A percentile compares a stretch with the other conserved stretches of the same genome.
Evolutionary conservation across 768 basidiomycete species (phyloP).

Genomic region (Lentinula lateritia): DNA sequence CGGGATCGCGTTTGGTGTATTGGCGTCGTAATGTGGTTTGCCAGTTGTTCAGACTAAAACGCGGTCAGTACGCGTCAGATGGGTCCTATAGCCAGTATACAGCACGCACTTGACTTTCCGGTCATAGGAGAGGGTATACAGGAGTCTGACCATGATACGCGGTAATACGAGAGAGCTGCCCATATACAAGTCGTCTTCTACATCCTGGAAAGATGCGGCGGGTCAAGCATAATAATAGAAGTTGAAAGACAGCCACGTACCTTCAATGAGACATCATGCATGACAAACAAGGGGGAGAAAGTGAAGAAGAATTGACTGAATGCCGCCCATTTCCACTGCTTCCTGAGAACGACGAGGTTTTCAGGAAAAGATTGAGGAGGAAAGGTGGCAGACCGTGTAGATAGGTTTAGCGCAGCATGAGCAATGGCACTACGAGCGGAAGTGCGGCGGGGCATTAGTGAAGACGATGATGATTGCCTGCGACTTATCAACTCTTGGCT

Average conservation of each 20-base stretch:
- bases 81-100: conserved; percentile 3
- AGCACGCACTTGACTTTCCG: conserved; percentile 66
- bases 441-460: conserved; percentile 53
- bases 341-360: conserved; percentile 54
- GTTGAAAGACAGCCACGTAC: conserved; percentile 33
- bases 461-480: neutral
- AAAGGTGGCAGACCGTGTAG: conserved; percentile 19
- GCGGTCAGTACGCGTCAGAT: conserved; percentile 16
- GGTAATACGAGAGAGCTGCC: conserved; percentile 58
- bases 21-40: conserved; percentile 73
- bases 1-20: conserved; percentile 67
- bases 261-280: conserved; percentile 62
- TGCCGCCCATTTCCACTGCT: conserved; percentile 90
- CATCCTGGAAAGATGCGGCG: conserved; percentile 42
- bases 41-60: conserved; percentile 65
- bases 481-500: neutral
- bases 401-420: conserved; percentile 22
- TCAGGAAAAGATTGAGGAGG: conserved; percentile 24
- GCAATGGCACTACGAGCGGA: conserved; percentile 31
- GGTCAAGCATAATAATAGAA: conserved; percentile 6
- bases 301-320: conserved; percentile 88
- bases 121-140: conserved; percentile 74
- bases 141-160: conserved; percentile 68
- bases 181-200: conserved; percentile 70
- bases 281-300: conserved; percentile 67